Conservation (phyloP, 73 alveolate genomes). For the Breviolum minutum region DNA sequence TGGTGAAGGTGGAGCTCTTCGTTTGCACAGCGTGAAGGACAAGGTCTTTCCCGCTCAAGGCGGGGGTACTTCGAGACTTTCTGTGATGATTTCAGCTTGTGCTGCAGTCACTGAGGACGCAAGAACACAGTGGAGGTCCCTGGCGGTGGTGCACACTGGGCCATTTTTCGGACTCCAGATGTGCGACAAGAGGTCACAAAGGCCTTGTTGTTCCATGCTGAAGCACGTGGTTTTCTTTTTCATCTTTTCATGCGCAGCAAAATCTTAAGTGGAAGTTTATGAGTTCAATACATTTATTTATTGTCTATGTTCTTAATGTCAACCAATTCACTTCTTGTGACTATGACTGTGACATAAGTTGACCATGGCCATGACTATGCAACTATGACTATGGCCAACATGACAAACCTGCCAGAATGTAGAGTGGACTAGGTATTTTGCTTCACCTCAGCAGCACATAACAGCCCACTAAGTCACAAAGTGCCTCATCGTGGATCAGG, state of each 20-base stretch:
- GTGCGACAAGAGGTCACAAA: conserved; percentile 84
- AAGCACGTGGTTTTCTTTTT: too few relatives aligned
- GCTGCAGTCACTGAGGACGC: background rate
- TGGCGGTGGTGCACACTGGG: conserved; percentile 86
- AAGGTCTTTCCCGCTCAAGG: background rate
- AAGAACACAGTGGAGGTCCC: conserved; percentile 49
- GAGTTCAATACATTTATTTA: background rate
- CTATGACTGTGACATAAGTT: too few relatives aligned
- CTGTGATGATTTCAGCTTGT: background rate
- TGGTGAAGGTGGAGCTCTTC: conserved; percentile 80
- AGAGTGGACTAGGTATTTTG: background rate
- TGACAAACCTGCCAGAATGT: background rate
- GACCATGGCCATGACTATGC: too few relatives aligned
- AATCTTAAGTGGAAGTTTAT: background rate
- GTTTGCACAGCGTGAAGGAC: conserved; percentile 24
- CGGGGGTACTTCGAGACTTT: background rate
- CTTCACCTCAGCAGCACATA: background rate
- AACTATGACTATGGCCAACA: too few relatives aligned
- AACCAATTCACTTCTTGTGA: too few relatives aligned
- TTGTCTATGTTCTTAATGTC: background rate
- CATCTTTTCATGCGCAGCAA: background rate
- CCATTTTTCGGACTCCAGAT: conserved; percentile 56
- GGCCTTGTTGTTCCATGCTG: background rate
- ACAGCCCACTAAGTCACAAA: background rate
- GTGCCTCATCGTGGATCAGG: background rate